Base-by-base conservation (phyloP, 169 alveolate species). In the Cryptosporidium xiaoi region DNA sequence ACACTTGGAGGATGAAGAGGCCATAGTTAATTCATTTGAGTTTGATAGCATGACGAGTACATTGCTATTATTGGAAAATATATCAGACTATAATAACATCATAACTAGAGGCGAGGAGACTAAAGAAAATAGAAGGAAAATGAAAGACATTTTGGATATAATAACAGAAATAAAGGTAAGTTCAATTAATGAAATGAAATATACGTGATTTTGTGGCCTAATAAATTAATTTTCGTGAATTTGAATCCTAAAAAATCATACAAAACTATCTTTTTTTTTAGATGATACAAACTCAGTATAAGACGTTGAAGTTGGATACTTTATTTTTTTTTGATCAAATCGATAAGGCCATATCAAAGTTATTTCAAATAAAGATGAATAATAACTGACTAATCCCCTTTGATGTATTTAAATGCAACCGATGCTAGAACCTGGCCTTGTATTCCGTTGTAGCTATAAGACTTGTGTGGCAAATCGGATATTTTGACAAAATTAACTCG, bases 401-500 rank as follows among this genome's bases (percentile, higher is more conserved):
- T 34, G 7, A 56, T 40, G 56, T 60, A 77, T 33, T 60, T 77
- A 36, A 77, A 77, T 5, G 87, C 87, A 7, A 77, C 87, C 7
- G 87, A 77, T 24, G 87, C 87, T 24, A 77, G 34, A n/a, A 60
- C 87, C 29, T 77, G 87, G 10, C 87, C 87, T 50, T 77, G 55
- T 10, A 24, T 31, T 40, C 87, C 87, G 64, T 62, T 77, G 48
- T 77, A 77, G 18, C 65, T 60, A 77, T 44, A 77, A 24, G 87
- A 60, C 40, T 77, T 77, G 46, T 77, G 87, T 13, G 65, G 71
- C 50, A 77, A 36, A 10, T 77, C 64, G 29, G 87, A 77, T 1
- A 77, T 24, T 44, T 46, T 62, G 10, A 29, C 60, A 48, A 77
- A 77, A n/a, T 62, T 33, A 18, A 40, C 31, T 6, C 56, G 33